A percentile compares a stretch with the other conserved stretches of the same genome.
These are phyloP conservation scores for Porogramme epimiltina DNA, from an alignment of 1,284 basidiomycete genomes.

Conservation along the genomic window DNA sequence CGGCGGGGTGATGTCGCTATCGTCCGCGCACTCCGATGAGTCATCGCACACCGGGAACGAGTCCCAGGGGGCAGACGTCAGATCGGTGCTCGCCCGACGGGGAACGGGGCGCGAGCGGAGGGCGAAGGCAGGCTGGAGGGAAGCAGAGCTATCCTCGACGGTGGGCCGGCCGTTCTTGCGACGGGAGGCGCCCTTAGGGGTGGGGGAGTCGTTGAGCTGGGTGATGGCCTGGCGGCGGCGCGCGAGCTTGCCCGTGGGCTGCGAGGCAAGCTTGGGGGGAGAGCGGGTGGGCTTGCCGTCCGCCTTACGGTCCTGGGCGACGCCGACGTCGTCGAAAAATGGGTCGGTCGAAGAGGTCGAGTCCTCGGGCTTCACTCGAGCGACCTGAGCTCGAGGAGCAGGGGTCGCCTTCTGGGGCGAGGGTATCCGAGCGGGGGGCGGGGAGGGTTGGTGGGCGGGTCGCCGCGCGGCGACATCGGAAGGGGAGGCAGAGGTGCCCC, in stretches of 20 bases:
- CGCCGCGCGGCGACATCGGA: conserved; percentile 44
- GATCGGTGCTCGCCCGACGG: conserved; percentile 21
- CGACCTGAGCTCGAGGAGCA: conserved; percentile 32
- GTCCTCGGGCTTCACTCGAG: conserved; percentile 20
- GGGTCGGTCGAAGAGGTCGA: conserved; percentile 56
- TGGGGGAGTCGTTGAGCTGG: conserved; percentile 35
- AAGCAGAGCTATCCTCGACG: conserved; percentile 9
- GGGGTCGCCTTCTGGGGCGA: conserved; percentile 61
- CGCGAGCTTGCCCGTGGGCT: conserved; percentile 55
- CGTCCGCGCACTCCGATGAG: conserved; percentile 47
- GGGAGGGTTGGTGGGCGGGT: conserved; percentile 58
- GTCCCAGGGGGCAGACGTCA: conserved; percentile 27
- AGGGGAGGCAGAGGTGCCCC: conserved; percentile 50
- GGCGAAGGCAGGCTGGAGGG: conserved; percentile 9
- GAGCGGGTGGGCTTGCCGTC: conserved; percentile 34
- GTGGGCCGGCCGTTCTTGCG: conserved; percentile 31
- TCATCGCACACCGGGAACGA: conserved; percentile 73
- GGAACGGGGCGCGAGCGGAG: conserved; percentile 18
- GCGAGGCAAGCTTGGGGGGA: conserved; percentile 43
- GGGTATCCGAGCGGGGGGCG: conserved; percentile 46
- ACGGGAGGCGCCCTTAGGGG: conserved; percentile 46
- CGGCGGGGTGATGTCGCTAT: conserved; percentile 35
- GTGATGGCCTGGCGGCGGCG: conserved; percentile 49
- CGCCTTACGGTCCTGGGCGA: conserved; percentile 16
- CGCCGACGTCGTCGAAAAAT: conserved; percentile 49